Conservation (phyloP, 495 filamentous ascomycete species). For the Cetradonia linearis region DNA sequence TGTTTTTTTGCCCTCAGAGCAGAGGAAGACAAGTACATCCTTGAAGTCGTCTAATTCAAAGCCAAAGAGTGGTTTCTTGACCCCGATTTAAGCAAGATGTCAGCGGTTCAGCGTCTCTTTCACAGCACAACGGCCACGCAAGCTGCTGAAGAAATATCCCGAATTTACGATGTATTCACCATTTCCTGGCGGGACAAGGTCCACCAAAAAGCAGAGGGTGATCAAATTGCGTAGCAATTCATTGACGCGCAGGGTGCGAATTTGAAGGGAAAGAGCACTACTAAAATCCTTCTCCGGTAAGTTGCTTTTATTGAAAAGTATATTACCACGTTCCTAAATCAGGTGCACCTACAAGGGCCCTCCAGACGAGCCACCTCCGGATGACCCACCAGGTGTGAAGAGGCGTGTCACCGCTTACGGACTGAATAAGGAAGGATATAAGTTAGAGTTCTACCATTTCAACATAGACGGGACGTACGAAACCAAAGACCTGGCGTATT, state of each 20-base stretch:
- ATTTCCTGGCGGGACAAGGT: not conserved
- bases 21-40: no score
- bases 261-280: not conserved
- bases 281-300: not conserved
- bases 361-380: not conserved
- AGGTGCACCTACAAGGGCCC: not conserved
- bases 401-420: no score
- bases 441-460: no score
- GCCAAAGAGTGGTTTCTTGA: no score
- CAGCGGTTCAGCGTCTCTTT: not conserved
- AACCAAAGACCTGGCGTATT: no score
- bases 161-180: not conserved
- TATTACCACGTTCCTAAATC: not conserved
- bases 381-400: no score
- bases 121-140: not conserved
- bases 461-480: no score
- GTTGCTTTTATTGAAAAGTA: not conserved
- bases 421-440: no score
- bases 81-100: not conserved
- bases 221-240: not conserved
- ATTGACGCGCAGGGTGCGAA: not conserved
- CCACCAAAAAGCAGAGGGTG: not conserved
- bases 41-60: no score
- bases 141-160: not conserved
- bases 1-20: no score